Evolutionary conservation across 2,329 filamentous ascomycete genomes (phyloP), one percentile per base, ranked within the genome.

Genomic region (Lecanoromycetidae sp.): DNA sequence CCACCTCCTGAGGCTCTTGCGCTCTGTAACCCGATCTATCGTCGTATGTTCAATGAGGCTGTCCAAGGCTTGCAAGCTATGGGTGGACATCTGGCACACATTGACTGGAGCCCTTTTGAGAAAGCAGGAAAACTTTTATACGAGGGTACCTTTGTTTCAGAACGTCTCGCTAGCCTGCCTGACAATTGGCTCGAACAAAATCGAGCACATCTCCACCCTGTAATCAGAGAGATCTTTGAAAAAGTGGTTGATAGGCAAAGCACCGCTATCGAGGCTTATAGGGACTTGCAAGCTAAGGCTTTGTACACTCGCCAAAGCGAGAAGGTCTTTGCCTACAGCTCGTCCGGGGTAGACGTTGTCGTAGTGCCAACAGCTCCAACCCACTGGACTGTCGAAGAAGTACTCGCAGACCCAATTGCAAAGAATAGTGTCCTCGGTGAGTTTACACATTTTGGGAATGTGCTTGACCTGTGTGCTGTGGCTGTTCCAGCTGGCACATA

Each of bases 401-500:
- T 80, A 38, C 61, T 66, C 1, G 60, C 60, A 2, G 70, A 76
- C 34, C 76, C 76, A 0, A 65, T 80, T 19, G 60, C 58, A 13
- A 67, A 72, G 55, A 80, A 80, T 54, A 71, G 71, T 3, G 59
- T 66, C 3, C 57, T 77, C 5, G 74, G 75, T 5, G 70, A 67
- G 32, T 79, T 77, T 48, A 77, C 75, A 0, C 76, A 79, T 55
- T 78, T 74, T 55, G 77, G 71, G 13, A 80, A 80, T 54, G 73
- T 80, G 23, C 58, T 80, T 15, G 76, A 80, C 57, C 66, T 77
- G 54, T 71, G 70, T 32, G 74, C 70, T 2, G 54, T 76, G 8
- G 67, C 71, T 1, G 64, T 77, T n/a, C 72, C 74, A 1, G 74
- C 74, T 0, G 70, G 70, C 2, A 61, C 51, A 12, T 64, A 62